Conservation (phyloP, 2,329 filamentous ascomycete species). For the Botrytis byssoidea region DNA sequence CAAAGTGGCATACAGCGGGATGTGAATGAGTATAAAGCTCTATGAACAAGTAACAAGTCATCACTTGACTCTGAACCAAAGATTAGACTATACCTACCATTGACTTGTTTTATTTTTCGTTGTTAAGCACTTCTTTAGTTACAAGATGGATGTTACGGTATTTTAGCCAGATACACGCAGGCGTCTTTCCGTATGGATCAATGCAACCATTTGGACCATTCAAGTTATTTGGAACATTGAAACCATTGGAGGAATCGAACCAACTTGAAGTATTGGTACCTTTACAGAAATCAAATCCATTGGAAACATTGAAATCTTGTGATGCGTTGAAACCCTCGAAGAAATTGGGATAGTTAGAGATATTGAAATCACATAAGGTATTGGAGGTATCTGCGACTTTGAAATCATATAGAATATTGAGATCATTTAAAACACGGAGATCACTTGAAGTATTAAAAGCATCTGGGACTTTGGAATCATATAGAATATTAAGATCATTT, state of each 20-base stretch:
- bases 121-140: not conserved
- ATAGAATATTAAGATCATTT: too few species aligned
- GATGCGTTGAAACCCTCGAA: not conserved
- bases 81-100: fast-evolving
- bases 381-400: too few species aligned
- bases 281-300: not conserved
- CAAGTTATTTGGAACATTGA: not conserved
- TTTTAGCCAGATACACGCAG: not conserved
- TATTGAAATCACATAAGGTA: too few species aligned
- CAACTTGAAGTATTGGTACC: not conserved
- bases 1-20: not conserved
- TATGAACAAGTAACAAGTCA: not conserved
- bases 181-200: not conserved
- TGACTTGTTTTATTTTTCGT: not conserved
- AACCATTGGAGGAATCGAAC: not conserved
- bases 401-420: too few species aligned
- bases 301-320: not conserved
- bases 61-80: not conserved
- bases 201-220: not conserved
- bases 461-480: too few species aligned
- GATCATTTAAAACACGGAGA: not conserved
- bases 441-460: too few species aligned
- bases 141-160: not conserved
- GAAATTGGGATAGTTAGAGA: too few species aligned
- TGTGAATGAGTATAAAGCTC: not conserved